phyloP scores from a whole-genome alignment of 306 rosid genomes.

The Cyamopsis tetragonoloba region DNA sequence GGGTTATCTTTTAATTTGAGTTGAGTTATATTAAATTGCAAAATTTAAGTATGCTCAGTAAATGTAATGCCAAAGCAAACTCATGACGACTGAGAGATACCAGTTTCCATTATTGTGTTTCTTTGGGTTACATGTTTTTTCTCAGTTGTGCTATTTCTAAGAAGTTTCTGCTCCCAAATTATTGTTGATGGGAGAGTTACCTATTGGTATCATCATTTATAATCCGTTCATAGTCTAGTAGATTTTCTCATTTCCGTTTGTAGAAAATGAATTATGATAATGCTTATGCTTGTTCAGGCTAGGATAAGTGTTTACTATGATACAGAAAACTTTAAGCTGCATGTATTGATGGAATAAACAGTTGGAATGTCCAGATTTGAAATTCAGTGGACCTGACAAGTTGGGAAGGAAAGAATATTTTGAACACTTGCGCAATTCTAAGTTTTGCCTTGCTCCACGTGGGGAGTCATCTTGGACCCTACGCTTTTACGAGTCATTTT shows the following conservation, averaged over 20 bases:
- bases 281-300: slow-evolving; percentile 16
- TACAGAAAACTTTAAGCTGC: slow-evolving; percentile 23
- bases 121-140: not conserved
- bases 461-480: slow-evolving; percentile 99
- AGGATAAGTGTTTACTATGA: slow-evolving; percentile 12
- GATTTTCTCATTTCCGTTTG: not conserved
- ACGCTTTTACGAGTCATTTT: slow-evolving; percentile 86
- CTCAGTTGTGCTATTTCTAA: not conserved
- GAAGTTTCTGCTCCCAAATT: not conserved
- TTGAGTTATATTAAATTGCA: slow-evolving; percentile 1
- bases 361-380: slow-evolving; percentile 96
- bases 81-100: slow-evolving; percentile 1
- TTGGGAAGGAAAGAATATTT: slow-evolving; percentile 78
- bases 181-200: not conserved
- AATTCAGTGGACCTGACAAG: slow-evolving; percentile 79
- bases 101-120: not conserved
- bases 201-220: not conserved
- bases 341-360: slow-evolving; percentile 54
- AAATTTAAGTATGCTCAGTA: not conserved
- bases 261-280: not conserved
- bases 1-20: not conserved
- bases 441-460: slow-evolving; percentile 94
- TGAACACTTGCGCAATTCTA: slow-evolving; percentile 78
- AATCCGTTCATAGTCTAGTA: not conserved
- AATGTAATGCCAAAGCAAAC: not conserved